A percentile compares a stretch with the other conserved stretches of the same genome.
These are phyloP conservation scores for Tuber indicum DNA, from an alignment of 495 filamentous ascomycete genomes.

Conservation along the genomic window DNA sequence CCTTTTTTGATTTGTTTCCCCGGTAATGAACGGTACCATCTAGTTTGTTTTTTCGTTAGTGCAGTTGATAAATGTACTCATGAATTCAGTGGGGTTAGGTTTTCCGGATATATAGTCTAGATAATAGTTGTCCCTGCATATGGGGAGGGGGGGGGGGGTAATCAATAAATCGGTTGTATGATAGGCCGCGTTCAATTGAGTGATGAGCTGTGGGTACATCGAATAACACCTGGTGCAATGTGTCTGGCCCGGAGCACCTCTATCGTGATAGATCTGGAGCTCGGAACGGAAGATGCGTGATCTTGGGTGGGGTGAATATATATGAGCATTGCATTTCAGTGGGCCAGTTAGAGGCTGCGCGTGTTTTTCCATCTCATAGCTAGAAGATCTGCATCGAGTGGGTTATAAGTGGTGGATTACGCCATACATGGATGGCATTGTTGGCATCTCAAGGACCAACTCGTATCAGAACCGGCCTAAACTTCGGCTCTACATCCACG, in stretches of 20 bases:
- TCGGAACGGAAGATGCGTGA: constrained; percentile 29
- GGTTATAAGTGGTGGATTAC: constrained; percentile 21
- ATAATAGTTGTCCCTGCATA: no score
- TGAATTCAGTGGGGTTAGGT: no score
- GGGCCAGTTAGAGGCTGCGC: constrained; percentile 21
- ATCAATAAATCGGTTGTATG: no score
- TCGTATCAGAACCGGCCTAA: constrained; percentile 29
- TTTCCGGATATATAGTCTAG: no score
- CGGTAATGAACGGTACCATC: no score
- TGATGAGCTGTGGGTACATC: constrained; percentile 3
- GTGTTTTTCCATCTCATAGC: constrained; percentile 25
- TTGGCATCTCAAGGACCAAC: constrained; percentile 4
- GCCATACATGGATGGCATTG: constrained; percentile 20
- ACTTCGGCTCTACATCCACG: constrained; percentile 15
- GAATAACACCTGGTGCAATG: constrained; percentile 22
- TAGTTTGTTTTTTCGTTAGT: no score
- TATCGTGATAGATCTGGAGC: constrained; percentile 27
- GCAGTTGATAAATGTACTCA: no score
- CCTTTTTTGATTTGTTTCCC: no score
- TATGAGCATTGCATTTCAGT: not conserved
- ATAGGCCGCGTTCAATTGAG: no score
- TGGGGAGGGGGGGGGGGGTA: no score
- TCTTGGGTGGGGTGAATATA: constrained; percentile 15
- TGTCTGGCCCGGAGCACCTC: constrained; percentile 20
- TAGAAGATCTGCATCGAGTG: constrained; percentile 21